Percentiles rank a stretch among this genome's conserved stretches.
Evolutionary conservation across 1,284 basidiomycete species (phyloP).

Genomic region (Ustilago tritici): DNA sequence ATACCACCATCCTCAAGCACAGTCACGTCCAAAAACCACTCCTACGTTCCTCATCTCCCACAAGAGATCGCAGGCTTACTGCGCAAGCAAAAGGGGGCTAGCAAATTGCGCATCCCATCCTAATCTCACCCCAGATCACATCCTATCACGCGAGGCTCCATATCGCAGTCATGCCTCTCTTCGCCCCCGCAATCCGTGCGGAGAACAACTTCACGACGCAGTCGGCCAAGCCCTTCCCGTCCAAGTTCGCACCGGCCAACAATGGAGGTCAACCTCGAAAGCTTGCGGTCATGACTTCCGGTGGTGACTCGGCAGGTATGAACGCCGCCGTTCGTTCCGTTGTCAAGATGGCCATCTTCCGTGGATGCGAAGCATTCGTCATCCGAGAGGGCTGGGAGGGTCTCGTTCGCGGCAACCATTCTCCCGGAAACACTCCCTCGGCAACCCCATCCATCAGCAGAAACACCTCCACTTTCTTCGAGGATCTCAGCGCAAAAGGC

Average conservation of each 20-base stretch:
- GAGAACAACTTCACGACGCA: slow-evolving; percentile 32
- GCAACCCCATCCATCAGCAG: slow-evolving; percentile 48
- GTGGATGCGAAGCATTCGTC: slow-evolving; percentile 74
- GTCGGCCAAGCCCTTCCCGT: slow-evolving; percentile 19
- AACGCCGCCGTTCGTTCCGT: slow-evolving; percentile 66
- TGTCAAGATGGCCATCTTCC: slow-evolving; percentile 71
- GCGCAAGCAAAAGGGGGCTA: background rate
- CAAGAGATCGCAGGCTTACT: background rate
- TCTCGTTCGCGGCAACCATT: slow-evolving; percentile 76
- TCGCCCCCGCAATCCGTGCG: slow-evolving; percentile 39
- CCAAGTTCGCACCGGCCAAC: slow-evolving; percentile 31
- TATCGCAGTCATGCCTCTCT: slow-evolving; percentile 32
- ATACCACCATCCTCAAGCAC: background rate
- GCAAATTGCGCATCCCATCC: background rate
- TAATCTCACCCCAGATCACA: background rate
- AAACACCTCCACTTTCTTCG: slow-evolving; percentile 40
- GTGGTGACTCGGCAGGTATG: slow-evolving; percentile 90
- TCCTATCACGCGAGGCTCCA: background rate
- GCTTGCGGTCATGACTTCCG: slow-evolving; percentile 90
- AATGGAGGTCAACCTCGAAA: slow-evolving; percentile 47
- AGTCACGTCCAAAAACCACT: background rate
- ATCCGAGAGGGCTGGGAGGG: slow-evolving; percentile 95
- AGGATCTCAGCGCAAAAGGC: slow-evolving; percentile 23
- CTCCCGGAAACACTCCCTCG: slow-evolving; percentile 45
- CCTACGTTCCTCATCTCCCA: background rate